Percentiles rank a stretch among this genome's conserved stretches.
phyloP scores from a whole-genome alignment of 2,329 filamentous ascomycete genomes.

The Pseudofabraea citricarpa region DNA sequence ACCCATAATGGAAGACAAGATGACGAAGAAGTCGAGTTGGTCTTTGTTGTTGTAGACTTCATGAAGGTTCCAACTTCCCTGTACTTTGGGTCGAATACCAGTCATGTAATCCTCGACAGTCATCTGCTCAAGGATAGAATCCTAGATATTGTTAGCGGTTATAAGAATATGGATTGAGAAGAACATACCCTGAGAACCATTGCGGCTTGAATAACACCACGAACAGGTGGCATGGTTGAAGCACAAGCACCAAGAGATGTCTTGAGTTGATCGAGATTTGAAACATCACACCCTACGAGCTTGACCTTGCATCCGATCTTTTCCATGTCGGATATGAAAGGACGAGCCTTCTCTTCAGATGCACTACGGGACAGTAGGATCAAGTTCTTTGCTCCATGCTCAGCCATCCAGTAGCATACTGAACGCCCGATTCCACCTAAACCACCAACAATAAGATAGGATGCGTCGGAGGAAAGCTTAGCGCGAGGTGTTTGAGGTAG shows the following conservation, averaged over 20 bases:
- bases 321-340: not conserved
- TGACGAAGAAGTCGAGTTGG: slow-evolving; percentile 1
- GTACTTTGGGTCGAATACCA: slow-evolving; percentile 1
- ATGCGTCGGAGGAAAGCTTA: slow-evolving; percentile 5
- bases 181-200: slow-evolving; percentile 3
- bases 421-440: slow-evolving; percentile 14
- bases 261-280: not conserved
- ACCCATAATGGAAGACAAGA: not conserved
- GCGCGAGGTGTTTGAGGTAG: slow-evolving; percentile 1
- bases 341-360: not conserved
- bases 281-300: not conserved
- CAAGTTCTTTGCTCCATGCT: slow-evolving; percentile 7
- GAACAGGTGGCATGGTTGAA: not conserved
- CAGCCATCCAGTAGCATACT: slow-evolving; percentile 7
- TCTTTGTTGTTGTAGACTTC: not conserved
- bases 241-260: not conserved
- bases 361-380: not conserved
- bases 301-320: not conserved
- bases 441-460: slow-evolving; percentile 16
- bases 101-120: slow-evolving; percentile 2
- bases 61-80: slow-evolving; percentile 7
- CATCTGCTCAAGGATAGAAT: slow-evolving; percentile 15
- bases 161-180: not conserved
- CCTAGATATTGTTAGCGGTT: slow-evolving; percentile 6
- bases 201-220: not conserved